Percentiles rank a stretch among this genome's conserved stretches.
Conservation (phyloP, 352 stramenopile species). For the Globisporangium sylvaticum region DNA sequence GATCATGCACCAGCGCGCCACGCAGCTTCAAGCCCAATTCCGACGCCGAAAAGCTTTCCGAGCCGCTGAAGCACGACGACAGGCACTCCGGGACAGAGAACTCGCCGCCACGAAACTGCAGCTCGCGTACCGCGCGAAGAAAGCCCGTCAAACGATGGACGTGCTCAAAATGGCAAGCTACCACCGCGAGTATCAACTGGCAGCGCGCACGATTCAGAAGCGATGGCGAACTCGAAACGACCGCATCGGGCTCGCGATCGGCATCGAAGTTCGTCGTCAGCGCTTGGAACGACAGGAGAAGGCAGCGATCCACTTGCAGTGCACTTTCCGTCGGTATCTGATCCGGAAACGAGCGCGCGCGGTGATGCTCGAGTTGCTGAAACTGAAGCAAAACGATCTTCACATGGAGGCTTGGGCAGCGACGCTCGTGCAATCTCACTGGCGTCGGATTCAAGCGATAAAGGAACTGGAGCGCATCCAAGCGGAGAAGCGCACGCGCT, state of each 20-base stretch:
- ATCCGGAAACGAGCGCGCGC: constrained; percentile 38
- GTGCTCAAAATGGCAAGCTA: constrained; percentile 38
- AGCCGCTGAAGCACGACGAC: constrained; percentile 24
- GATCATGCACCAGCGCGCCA: constrained; percentile 31
- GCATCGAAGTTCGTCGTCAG: constrained; percentile 32
- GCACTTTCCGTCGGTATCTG: constrained; percentile 34
- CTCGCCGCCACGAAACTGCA: constrained; percentile 58
- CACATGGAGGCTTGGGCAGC: constrained; percentile 70
- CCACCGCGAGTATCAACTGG: constrained; percentile 32
- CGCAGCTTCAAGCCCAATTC: constrained; percentile 50
- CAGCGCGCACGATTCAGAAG: constrained; percentile 41
- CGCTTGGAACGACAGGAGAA: constrained; percentile 25
- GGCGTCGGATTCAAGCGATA: constrained; percentile 41
- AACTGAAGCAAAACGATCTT: constrained; percentile 32
- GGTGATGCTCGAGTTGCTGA: constrained; percentile 45
- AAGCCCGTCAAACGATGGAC: constrained; percentile 35
- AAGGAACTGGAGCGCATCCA: constrained; percentile 30
- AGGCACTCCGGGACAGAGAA: constrained; percentile 29
- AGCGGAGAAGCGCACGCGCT: constrained; percentile 53
- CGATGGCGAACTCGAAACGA: constrained; percentile 47
- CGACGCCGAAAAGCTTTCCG: constrained; percentile 35
- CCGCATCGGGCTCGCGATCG: constrained; percentile 37
- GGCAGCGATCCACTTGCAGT: constrained; percentile 46
- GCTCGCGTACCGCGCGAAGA: constrained; percentile 44
- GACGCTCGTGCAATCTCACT: constrained; percentile 69